phyloP scores from a whole-genome alignment of 257 asterid genomes.

The Solanum paucissectum region DNA sequence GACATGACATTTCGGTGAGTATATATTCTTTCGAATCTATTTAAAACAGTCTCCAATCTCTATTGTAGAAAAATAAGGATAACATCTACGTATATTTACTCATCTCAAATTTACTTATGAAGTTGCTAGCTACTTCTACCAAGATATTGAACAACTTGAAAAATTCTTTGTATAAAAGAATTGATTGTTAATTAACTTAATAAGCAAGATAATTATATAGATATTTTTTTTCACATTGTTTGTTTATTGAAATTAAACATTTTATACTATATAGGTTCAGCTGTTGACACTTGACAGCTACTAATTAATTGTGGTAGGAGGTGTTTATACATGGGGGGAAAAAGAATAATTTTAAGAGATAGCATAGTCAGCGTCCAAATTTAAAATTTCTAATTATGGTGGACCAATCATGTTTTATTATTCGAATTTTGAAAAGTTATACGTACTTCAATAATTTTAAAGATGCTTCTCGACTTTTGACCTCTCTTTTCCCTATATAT shows the following conservation, averaged over 20 bases:
- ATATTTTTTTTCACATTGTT: neutral
- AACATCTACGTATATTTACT: neutral
- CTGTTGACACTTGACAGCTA: neutral
- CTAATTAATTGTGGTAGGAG: too few relatives aligned
- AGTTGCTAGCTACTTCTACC: neutral
- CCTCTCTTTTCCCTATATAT: neutral
- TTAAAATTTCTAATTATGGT: neutral
- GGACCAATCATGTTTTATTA: neutral
- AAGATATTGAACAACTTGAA: neutral
- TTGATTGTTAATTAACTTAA: neutral
- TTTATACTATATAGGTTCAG: neutral
- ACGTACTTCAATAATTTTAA: neutral
- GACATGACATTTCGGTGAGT: constrained; percentile 6
- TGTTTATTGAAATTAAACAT: neutral
- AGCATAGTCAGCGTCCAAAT: neutral
- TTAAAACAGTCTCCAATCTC: accelerated
- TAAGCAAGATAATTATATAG: neutral
- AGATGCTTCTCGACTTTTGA: neutral
- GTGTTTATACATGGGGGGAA: neutral
- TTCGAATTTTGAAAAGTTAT: neutral
- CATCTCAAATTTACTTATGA: neutral
- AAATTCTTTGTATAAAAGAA: neutral
- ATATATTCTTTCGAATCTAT: neutral
- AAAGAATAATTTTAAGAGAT: neutral
- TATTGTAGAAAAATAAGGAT: accelerated